These are phyloP conservation scores for Metarhizium album DNA, from an alignment of 2,329 filamentous ascomycete species.

Conservation along the genomic window DNA sequence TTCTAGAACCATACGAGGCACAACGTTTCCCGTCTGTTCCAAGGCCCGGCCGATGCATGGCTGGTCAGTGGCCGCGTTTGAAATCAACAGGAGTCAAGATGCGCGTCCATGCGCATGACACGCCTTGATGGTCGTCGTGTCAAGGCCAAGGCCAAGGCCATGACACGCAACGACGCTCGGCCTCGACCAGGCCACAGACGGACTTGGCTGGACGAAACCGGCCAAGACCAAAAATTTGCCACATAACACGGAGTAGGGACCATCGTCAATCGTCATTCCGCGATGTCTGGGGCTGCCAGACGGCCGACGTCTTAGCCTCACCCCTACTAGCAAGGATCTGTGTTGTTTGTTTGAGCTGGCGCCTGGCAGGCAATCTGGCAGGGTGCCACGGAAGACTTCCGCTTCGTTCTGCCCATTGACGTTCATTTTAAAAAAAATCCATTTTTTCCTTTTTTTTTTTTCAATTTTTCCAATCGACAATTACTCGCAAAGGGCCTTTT, in stretches of 20 bases:
- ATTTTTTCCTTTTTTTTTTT: too few species aligned
- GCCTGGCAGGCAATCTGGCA: neutral
- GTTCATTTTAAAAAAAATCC: constrained; percentile 20
- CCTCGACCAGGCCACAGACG: neutral
- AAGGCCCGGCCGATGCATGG: too few species aligned
- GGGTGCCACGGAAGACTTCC: constrained; percentile 22
- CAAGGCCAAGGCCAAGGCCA: neutral
- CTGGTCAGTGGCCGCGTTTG: neutral
- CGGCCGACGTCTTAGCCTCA: neutral
- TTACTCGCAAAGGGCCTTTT: neutral
- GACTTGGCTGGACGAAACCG: neutral
- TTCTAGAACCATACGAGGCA: neutral
- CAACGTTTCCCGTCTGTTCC: neutral
- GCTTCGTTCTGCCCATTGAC: constrained; percentile 12
- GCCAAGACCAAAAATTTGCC: neutral
- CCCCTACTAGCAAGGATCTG: neutral
- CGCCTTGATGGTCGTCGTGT: neutral
- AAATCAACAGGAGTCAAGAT: neutral
- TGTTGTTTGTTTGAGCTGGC: neutral
- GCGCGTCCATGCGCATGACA: too few species aligned
- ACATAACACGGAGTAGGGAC: neutral
- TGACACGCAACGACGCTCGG: neutral
- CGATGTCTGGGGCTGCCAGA: constrained; percentile 5
- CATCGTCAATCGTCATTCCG: constrained; percentile 11
- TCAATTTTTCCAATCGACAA: constrained; percentile 11